phyloP scores from a whole-genome alignment of 345 rosid species.

The Aquilaria sinensis region DNA sequence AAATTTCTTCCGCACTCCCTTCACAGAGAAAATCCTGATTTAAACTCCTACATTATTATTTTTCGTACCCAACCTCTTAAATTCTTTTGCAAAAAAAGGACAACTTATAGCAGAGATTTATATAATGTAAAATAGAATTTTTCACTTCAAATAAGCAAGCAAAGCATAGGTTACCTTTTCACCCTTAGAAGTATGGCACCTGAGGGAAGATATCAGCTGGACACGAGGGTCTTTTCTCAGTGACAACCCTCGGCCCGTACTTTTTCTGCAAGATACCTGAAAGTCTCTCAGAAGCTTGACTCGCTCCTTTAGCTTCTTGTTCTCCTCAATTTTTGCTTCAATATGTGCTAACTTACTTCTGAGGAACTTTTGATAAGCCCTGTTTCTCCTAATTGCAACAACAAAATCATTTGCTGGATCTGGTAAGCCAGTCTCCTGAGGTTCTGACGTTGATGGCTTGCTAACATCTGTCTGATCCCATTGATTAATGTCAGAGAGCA shows the following conservation, averaged over 20 bases:
- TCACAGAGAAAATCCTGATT: no score
- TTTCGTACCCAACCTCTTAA: not conserved
- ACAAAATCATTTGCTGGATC: conserved; percentile 60
- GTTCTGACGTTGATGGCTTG: conserved; percentile 23
- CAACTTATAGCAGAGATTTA: not conserved
- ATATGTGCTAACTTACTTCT: conserved; percentile 56
- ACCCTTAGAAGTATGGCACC: conserved; percentile 27
- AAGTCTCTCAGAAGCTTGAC: conserved; percentile 64
- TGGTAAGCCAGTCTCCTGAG: conserved; percentile 47
- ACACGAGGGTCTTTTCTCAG: conserved; percentile 72
- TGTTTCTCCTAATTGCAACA: conserved; percentile 76
- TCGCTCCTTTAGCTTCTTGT: conserved; percentile 63
- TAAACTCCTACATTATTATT: no score
- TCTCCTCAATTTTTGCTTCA: conserved; percentile 82
- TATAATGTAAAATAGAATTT: not conserved
- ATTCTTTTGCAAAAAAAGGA: not conserved
- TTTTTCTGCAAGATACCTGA: conserved; percentile 62
- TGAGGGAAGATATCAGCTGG: conserved; percentile 53
- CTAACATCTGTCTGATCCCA: conserved; percentile 24
- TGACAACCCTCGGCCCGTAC: conserved; percentile 55
- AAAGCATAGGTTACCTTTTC: conserved; percentile 40
- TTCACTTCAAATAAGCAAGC: not conserved
- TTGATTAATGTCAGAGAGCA: conserved; percentile 18
- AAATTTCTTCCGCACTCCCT: no score
- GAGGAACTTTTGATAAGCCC: conserved; percentile 69